Percentiles rank a stretch among this genome's conserved stretches.
Conservation (phyloP, 106 monocot genomes). For the Dendrobium catenatum region DNA sequence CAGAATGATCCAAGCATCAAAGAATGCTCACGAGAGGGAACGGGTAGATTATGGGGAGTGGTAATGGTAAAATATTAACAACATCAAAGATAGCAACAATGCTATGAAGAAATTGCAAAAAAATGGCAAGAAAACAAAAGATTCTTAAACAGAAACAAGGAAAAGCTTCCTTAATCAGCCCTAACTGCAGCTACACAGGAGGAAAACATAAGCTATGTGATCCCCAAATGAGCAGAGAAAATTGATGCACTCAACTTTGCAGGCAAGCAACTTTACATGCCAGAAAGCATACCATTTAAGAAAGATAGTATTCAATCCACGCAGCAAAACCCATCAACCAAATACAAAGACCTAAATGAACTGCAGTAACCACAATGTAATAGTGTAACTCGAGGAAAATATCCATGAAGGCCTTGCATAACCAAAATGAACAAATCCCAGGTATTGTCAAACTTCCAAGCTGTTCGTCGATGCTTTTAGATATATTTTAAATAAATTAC, state of each 20-base stretch:
- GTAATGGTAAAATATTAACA: background rate
- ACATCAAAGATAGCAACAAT: background rate
- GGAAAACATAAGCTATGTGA: background rate
- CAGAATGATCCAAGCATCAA: background rate
- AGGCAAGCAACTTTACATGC: background rate
- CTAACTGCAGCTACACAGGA: background rate
- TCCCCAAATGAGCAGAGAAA: background rate
- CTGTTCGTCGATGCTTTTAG: background rate
- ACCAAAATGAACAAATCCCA: background rate
- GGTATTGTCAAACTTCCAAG: background rate
- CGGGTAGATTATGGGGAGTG: background rate
- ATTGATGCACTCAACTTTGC: background rate
- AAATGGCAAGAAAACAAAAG: background rate
- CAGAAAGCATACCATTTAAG: background rate
- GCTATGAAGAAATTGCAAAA: background rate
- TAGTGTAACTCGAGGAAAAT: background rate
- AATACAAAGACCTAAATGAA: background rate
- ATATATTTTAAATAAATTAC: background rate
- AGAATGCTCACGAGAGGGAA: background rate
- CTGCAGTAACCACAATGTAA: background rate
- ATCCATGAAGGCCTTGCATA: background rate
- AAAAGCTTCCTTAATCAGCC: background rate
- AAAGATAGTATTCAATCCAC: background rate
- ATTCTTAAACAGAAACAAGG: too few relatives aligned
- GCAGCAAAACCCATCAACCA: background rate